Percentiles rank a stretch among this genome's conserved stretches.
Conservation (phyloP, 2,329 filamentous ascomycete species). For the Hymenoscyphus fraxineus region DNA sequence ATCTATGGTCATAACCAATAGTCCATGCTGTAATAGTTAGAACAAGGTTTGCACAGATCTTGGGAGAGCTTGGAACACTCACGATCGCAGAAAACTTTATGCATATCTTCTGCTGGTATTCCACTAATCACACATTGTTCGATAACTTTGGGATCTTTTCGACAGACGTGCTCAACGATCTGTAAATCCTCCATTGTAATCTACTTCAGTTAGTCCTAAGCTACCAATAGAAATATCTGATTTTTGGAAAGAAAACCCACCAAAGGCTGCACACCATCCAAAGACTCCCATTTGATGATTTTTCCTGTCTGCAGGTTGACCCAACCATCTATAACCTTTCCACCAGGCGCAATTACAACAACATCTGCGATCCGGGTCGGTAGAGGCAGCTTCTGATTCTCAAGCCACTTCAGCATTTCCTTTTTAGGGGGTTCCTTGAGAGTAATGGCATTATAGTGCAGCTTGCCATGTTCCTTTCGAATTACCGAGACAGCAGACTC, state of each 20-base stretch:
- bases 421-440: constrained; percentile 81
- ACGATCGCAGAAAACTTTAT: constrained; percentile 93
- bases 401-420: constrained; percentile 77
- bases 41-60: not conserved
- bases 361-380: constrained; percentile 75
- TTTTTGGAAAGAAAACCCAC: constrained; percentile 42
- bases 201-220: constrained; percentile 37
- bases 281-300: constrained; percentile 70
- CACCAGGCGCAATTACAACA: constrained; percentile 74
- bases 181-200: constrained; percentile 91
- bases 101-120: constrained; percentile 78
- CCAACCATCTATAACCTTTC: constrained; percentile 77
- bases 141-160: constrained; percentile 80
- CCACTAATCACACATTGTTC: constrained; percentile 84
- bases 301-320: constrained; percentile 66
- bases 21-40: constrained; percentile 65
- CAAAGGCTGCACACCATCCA: constrained; percentile 77
- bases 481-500: constrained; percentile 65
- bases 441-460: constrained; percentile 84
- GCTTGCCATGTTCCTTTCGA: constrained; percentile 63
- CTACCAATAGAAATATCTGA: not conserved
- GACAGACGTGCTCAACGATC: constrained; percentile 70
- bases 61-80: constrained; percentile 35
- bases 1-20: constrained; percentile 89
- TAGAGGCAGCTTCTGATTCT: constrained; percentile 56